Base-by-base conservation (phyloP, 495 filamentous ascomycete species). In the Amphirosellinia nigrospora region DNA sequence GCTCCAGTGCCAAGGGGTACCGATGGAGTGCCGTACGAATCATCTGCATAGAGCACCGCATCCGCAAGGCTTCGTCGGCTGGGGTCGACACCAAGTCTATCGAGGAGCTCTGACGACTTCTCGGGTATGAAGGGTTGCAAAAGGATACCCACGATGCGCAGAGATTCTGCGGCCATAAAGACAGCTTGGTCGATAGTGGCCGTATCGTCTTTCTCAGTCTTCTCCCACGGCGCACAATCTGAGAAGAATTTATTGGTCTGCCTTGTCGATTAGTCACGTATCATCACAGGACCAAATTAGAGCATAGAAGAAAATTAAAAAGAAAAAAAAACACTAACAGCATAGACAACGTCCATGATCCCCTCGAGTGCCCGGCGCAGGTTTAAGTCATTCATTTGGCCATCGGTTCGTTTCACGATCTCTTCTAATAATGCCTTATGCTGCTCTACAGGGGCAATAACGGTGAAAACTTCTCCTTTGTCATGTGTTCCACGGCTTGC, bases 111-210 rank as follows among this genome's bases (percentile, higher is more conserved):
- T 41, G 80, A 77, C 55, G 92, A 85, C 79, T 95, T 97, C n/a
- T 79, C 84, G 4, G 96, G 96, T 86, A 98, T 94, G 75, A 91
- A 94, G 4, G 96, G 94, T 78, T 97, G 95, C 36, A 99, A 82
- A 43, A 98, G 81, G 66, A 98, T 97, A 10, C 90, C 93, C 4
- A 82, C 80, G 41, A 98, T 87, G 26, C 96, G 90, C 50, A 98
- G 77, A n/a, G 89, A 87, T 77, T 99, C 96, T 2, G 89, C 88
- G 62, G 85, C 83, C 41, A 92, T 83, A 77, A 87, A 97, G 50
- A 99, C 80, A 48, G 86, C 83, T 67, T 75, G 75, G 10, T 86
- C 52, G 6, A 77, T 66, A 4, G 55, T 26, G 21, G 2, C 62
- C 3, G 43, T 64, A 48, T 77, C 59, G 2, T 60, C 46, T 7